Evolutionary conservation across 2,329 filamentous ascomycete species (phyloP), one percentile per base, ranked within the genome.

Genomic region (Aspergillus eucalypticola): DNA sequence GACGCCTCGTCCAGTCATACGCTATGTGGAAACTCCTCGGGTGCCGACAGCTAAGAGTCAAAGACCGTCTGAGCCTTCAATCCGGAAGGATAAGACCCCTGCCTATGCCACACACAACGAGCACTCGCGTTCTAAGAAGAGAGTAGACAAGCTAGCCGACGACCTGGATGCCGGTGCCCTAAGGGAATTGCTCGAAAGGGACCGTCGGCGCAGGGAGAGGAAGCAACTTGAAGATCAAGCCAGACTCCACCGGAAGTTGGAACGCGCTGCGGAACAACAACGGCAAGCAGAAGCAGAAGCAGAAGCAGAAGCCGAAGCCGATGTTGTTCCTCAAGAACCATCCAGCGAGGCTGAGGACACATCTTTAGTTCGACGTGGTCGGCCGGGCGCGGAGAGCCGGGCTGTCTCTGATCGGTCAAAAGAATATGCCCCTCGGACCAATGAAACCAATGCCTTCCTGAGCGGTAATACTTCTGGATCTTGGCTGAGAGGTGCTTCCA

Each of bases 151-250:
- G 48, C 74, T 98, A 48, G 95, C 92, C 21, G 90, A 98, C 71
- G 89, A 91, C 60, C 82, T 99, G 57, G 91, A 92, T 76, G 90
- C 95, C 3, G 86, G 89, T 55, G 93, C 92, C 67, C 75, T 99
- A 41, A 86, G 94, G 60, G 90, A 96, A 72, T 82, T 98, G 29
- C 89, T 99, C 85, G 95, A 99, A 69, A 83, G 95, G 61, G 95
- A 99, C 71, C 84, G 88, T 66, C 86, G 93, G 69, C 85, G 95
- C 59, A 87, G 85, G 65, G 91, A 96, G 66, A 87, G 87, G 72
- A 93, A 90, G 76, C 85, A 84, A 56, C 83, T 86, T 63, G 88
- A 87, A 55, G 90, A 93, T 68, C 86, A 86, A 66, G 87, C 89
- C 69, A 83, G 75, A 62, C 79, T 84, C 39, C 80, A 85, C 62